Evolutionary conservation across 73 alveolate species (phyloP).

Genomic region (Symbiodinium pilosum): DNA sequence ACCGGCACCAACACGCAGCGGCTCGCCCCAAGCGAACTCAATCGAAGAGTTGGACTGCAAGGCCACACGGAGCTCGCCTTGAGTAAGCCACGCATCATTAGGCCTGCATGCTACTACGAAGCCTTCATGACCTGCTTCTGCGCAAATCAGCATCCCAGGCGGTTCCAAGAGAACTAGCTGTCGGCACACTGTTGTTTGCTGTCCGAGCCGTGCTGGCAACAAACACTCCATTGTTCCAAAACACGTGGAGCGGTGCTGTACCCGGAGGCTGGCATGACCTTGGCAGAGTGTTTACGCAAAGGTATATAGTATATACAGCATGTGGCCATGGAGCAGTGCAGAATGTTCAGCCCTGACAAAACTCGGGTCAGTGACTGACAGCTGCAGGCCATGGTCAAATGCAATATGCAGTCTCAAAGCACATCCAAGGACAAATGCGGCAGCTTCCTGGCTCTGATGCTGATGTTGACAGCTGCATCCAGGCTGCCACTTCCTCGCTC

Average conservation of each 20-base stretch:
- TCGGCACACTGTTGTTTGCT: no score
- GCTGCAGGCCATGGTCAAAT: background rate
- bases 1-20: conserved; percentile 52
- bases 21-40: conserved; percentile 40
- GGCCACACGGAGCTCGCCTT: conserved; percentile 50
- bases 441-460: no score
- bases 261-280: conserved; percentile 39
- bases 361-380: background rate
- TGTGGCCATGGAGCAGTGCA: no score
- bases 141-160: no score
- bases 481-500: conserved; percentile 18
- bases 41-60: conserved; percentile 30
- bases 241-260: conserved; percentile 50
- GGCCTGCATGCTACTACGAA: no score
- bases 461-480: background rate
- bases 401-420: background rate
- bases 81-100: no score
- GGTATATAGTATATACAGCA: no score
- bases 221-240: background rate
- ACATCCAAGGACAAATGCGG: background rate
- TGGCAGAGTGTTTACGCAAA: no score
- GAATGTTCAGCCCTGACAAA: background rate
- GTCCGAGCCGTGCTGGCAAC: no score
- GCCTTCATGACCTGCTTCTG: no score
- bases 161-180: no score